Base-by-base conservation (phyloP, 208 protist species). In the Acanthamoeba polyphaga region DNA sequence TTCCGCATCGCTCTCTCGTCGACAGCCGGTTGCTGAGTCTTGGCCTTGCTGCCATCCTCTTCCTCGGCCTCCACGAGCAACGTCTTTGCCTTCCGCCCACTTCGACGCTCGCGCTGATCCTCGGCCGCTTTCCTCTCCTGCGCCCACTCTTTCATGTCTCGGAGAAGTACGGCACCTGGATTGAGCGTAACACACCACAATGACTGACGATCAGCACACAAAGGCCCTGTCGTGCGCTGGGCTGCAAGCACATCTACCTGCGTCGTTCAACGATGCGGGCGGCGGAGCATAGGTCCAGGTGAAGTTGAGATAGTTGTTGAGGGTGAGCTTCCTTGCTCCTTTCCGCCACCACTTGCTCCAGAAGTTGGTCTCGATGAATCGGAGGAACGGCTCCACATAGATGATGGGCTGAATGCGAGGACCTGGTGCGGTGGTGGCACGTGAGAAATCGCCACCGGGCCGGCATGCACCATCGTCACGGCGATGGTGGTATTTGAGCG, bases 271-370 rank as follows among this genome's bases (percentile, higher is more conserved):
- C 24, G 27, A 38, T 17, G 78, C 78, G 13, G 60, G 60, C 4
- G 87, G 87, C 60, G 87, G 87, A 43, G 66, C 62, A 51, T 92
- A 92, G 60, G 87, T 92, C 87, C 87, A 92, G 8, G 87, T 92
- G 43, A 55, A 55, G 38, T 92, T 66, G 19, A 92, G 24, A 38
- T 92, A 92, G 66, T 92, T 58, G 38, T 92, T 92, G 29, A 92
- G 66, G 4, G 60, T 60, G 43, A 92, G 62, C 38, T 53, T 70
- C 60, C 49, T 72, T 29, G 87, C 87, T 8, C 87, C 87, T 43
- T 53, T 76, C 22, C 87, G 32, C 87, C 87, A 92, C 87, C 87
- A 92, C 43, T 76, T 72, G 24, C 51, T 68, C 87, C 87, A 92
- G 70, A 92, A 92, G 62, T 92, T 92, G 9, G 60, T 22, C 38